A percentile compares a stretch with the other conserved stretches of the same genome.
Evolutionary conservation across 192 early-diverging fungal species (phyloP).

Genomic region (Rhizophagus clarus): DNA sequence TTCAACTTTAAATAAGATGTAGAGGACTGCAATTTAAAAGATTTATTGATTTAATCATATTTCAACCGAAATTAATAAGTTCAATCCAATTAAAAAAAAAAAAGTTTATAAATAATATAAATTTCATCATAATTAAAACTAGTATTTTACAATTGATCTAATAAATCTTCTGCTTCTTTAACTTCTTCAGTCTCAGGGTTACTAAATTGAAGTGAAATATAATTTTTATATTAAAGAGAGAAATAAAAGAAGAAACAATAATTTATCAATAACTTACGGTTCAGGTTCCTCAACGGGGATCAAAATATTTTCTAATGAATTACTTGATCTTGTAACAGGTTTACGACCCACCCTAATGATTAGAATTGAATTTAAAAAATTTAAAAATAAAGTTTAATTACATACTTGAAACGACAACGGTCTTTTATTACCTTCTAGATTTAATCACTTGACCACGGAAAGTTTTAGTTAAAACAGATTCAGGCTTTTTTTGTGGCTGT

Average conservation of each 20-base stretch:
- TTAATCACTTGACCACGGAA: conserved; percentile 11
- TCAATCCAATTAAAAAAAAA: no score
- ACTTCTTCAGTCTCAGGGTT: not conserved
- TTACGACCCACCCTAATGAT: not conserved
- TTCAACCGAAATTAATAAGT: no score
- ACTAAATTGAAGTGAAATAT: not conserved
- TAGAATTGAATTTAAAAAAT: not conserved
- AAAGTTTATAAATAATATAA: no score
- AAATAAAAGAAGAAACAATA: not conserved
- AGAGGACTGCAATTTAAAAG: no score
- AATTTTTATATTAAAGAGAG: not conserved
- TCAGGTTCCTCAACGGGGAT: not conserved
- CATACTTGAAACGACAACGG: not conserved
- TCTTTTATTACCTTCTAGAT: conserved; percentile 11
- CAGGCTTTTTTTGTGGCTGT: not conserved
- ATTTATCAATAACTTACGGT: not conserved
- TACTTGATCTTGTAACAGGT: not conserved
- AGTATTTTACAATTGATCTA: not conserved
- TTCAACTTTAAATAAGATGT: no score
- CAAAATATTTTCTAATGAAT: not conserved
- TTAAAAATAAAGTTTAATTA: not conserved
- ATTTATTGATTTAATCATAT: no score
- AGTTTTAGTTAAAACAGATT: conserved; percentile 19
- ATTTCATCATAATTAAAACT: no score
- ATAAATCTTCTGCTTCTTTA: not conserved